Evolutionary conservation across 2,329 filamentous ascomycete genomes (phyloP).

Genomic region (Pyrenophora teres): DNA sequence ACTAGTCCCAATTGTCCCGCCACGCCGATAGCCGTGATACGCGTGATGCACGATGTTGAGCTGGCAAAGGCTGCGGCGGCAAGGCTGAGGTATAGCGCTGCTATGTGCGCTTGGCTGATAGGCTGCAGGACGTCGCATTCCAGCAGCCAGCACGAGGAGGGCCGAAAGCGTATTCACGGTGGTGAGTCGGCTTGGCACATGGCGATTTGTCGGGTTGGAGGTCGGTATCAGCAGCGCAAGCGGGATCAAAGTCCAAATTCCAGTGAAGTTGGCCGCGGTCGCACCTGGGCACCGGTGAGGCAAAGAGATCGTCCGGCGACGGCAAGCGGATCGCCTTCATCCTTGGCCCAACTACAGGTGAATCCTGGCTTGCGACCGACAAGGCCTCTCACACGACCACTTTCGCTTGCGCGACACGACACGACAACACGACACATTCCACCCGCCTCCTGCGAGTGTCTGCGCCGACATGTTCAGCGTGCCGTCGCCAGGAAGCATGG

Average conservation of each 20-base stretch:
- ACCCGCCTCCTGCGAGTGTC: constrained; percentile 28
- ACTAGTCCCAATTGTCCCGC: neutral
- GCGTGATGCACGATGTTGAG: constrained; percentile 10
- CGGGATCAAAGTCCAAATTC: neutral
- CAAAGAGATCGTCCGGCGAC: constrained; percentile 9
- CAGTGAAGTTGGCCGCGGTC: neutral
- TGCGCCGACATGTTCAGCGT: constrained; percentile 24
- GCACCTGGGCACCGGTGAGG: constrained; percentile 2
- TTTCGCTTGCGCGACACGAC: constrained; percentile 26
- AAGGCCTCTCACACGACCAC: constrained; percentile 31
- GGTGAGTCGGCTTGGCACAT: constrained; percentile 7
- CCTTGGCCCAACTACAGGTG: constrained; percentile 9
- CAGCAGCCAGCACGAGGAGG: constrained; percentile 9
- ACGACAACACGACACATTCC: no score
- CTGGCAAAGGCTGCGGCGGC: constrained; percentile 10
- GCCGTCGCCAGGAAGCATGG: constrained; percentile 33
- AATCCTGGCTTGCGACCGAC: constrained; percentile 12
- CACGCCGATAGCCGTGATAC: neutral
- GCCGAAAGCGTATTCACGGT: constrained; percentile 13
- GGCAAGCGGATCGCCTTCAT: constrained; percentile 15
- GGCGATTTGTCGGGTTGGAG: constrained; percentile 1
- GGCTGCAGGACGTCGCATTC: constrained; percentile 11
- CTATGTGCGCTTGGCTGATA: constrained; percentile 25
- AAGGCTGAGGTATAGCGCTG: constrained; percentile 13
- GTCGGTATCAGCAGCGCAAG: neutral